Percentiles rank a stretch among this genome's conserved stretches.
These are phyloP conservation scores for Cutaneotrichosporon cutaneum DNA, from an alignment of 1,284 basidiomycete genomes.

Conservation along the genomic window DNA sequence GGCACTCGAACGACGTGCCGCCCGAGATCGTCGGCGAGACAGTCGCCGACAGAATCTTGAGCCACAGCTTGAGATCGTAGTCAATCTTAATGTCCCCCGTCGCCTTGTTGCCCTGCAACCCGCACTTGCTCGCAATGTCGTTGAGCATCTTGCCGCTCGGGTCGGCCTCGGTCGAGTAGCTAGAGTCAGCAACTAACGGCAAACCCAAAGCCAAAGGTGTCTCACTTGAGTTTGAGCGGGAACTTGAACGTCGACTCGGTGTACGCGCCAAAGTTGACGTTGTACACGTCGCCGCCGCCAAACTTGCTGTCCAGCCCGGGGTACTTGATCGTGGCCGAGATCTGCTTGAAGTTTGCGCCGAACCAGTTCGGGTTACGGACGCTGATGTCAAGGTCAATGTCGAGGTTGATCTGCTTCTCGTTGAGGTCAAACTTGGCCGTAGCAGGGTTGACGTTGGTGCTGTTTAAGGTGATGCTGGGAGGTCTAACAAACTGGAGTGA, in stretches of 20 bases:
- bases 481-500: constrained; percentile 70
- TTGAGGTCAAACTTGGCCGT: neutral
- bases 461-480: constrained; percentile 67
- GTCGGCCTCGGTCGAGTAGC: constrained; percentile 15
- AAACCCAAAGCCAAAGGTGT: no score
- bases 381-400: constrained; percentile 70
- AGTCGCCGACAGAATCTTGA: constrained; percentile 63
- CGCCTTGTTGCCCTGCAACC: constrained; percentile 45
- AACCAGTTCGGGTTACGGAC: constrained; percentile 87
- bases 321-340: constrained; percentile 69
- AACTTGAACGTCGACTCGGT: constrained; percentile 73
- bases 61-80: constrained; percentile 58
- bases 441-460: constrained; percentile 54
- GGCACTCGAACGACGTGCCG: constrained; percentile 67
- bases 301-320: constrained; percentile 64
- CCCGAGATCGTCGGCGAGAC: constrained; percentile 69
- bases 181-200: constrained; percentile 18
- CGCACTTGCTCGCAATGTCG: constrained; percentile 60
- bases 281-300: constrained; percentile 65
- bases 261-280: constrained; percentile 66
- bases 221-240: constrained; percentile 67
- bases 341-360: constrained; percentile 65
- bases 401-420: constrained; percentile 52
- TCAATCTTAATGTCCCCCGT: constrained; percentile 61
- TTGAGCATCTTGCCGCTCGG: constrained; percentile 9